A percentile compares a stretch with the other conserved stretches of the same genome.
Conservation (phyloP, 352 stramenopile genomes). For the Peronospora tabacina region DNA sequence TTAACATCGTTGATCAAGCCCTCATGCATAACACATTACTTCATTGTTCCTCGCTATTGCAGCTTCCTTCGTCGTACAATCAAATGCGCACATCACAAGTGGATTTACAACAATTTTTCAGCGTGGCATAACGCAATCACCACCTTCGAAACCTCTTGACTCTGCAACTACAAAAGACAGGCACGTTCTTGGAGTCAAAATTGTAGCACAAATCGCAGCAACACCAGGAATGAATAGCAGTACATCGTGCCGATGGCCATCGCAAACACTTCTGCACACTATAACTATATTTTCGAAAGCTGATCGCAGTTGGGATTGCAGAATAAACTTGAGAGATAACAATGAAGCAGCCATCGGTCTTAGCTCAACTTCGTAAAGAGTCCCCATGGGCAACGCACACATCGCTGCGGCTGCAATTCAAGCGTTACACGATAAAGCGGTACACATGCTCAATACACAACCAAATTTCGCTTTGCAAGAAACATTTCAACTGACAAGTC, state of each 20-base stretch:
- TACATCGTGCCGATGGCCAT: constrained; percentile 30
- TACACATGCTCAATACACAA: constrained; percentile 24
- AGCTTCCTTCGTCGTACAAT: no score
- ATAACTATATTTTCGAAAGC: background rate
- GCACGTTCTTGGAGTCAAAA: no score
- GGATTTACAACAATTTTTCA: no score
- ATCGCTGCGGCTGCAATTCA: constrained; percentile 51
- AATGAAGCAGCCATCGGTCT: constrained; percentile 37
- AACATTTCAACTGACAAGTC: constrained; percentile 17
- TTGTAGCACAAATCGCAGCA: constrained; percentile 22
- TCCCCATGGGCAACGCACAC: constrained; percentile 33
- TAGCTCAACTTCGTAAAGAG: constrained; percentile 46
- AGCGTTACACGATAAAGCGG: constrained; percentile 43
- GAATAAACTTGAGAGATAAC: constrained; percentile 75
- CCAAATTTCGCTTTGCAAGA: constrained; percentile 12
- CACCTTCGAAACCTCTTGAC: no score
- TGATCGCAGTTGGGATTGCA: constrained; percentile 30
- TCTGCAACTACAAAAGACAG: no score
- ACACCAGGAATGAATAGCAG: constrained; percentile 9
- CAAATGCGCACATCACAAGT: no score
- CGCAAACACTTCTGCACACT: constrained; percentile 26
- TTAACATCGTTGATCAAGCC: no score
- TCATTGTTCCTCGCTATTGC: no score
- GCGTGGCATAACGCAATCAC: no score
- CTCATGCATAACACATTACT: no score